Percentiles rank a stretch among this genome's conserved stretches.
phyloP scores from a whole-genome alignment of 1,139 yeast species.

The Maudiozyma humilis region DNA sequence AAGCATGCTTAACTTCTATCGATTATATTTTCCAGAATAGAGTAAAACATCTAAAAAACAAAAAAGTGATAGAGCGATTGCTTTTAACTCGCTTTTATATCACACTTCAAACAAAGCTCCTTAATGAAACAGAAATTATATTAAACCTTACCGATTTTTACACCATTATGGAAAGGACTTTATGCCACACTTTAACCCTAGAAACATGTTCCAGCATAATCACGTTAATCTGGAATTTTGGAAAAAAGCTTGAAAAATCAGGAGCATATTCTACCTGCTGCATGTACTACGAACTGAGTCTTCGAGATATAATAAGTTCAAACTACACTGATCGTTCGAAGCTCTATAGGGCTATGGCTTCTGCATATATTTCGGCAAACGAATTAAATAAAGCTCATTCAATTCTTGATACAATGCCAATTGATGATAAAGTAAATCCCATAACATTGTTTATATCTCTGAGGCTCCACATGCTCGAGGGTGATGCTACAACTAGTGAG shows the following conservation, averaged over 20 bases:
- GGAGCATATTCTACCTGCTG: constrained; percentile 13
- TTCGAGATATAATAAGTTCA: constrained; percentile 13
- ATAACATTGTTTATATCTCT: constrained; percentile 16
- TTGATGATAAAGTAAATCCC: constrained; percentile 14
- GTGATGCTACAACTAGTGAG: constrained; percentile 8
- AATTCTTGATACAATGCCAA: constrained; percentile 11
- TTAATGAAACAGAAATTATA: constrained; percentile 15
- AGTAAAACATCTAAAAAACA: constrained; percentile 14
- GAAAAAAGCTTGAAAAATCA: constrained; percentile 20
- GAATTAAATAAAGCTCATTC: constrained; percentile 10
- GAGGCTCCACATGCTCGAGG: constrained; percentile 9
- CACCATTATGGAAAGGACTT: constrained; percentile 11
- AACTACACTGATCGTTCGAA: constrained; percentile 19
- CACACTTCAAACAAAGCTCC: constrained; percentile 17
- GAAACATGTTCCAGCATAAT: constrained; percentile 17
- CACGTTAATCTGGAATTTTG: constrained; percentile 25
- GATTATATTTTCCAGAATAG: constrained; percentile 22
- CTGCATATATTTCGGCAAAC: constrained; percentile 12
- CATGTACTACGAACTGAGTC: constrained; percentile 17
- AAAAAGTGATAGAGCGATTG: constrained; percentile 13
- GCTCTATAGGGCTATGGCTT: constrained; percentile 20
- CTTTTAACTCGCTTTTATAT: constrained; percentile 17
- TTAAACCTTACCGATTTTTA: constrained; percentile 13
- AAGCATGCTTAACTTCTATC: constrained; percentile 14
- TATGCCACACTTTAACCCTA: constrained; percentile 12